phyloP scores from a whole-genome alignment of 805 yeast species.

The Saccharomycopsis sp. region DNA sequence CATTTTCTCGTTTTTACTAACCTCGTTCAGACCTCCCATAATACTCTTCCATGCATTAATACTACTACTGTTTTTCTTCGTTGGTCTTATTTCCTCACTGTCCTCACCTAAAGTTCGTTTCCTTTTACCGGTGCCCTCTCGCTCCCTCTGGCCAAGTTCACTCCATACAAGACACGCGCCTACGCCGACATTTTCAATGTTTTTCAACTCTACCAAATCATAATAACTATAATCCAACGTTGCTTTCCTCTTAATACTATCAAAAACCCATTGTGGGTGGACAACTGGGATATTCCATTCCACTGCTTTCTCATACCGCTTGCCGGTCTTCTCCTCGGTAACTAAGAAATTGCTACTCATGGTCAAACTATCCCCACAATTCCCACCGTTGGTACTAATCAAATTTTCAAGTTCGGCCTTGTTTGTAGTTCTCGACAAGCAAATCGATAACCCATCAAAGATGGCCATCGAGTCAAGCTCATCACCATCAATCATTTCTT shows the following conservation, averaged over 20 bases:
- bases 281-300: conserved; percentile 36
- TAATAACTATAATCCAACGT: conserved; percentile 30
- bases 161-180: conserved; percentile 28
- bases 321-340: conserved; percentile 45
- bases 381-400: conserved; percentile 43
- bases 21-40: conserved; percentile 3
- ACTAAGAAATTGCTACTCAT: conserved; percentile 38
- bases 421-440: conserved; percentile 32
- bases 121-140: conserved; percentile 8
- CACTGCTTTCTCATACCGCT: conserved; percentile 41
- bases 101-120: conserved; percentile 11
- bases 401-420: conserved; percentile 30
- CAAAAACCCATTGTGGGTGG: conserved; percentile 36
- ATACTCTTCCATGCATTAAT: conserved; percentile 19
- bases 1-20: background rate
- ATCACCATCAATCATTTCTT: conserved; percentile 28
- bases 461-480: conserved; percentile 32
- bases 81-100: conserved; percentile 8
- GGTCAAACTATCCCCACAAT: conserved; percentile 43
- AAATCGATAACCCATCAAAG: conserved; percentile 36
- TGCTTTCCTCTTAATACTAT: conserved; percentile 34
- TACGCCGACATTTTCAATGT: conserved; percentile 25
- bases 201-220: background rate
- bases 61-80: conserved; percentile 17
- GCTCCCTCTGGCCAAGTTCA: conserved; percentile 17